Conservation (phyloP, 352 stramenopile species). For the Blastocystis hominis region DNA sequence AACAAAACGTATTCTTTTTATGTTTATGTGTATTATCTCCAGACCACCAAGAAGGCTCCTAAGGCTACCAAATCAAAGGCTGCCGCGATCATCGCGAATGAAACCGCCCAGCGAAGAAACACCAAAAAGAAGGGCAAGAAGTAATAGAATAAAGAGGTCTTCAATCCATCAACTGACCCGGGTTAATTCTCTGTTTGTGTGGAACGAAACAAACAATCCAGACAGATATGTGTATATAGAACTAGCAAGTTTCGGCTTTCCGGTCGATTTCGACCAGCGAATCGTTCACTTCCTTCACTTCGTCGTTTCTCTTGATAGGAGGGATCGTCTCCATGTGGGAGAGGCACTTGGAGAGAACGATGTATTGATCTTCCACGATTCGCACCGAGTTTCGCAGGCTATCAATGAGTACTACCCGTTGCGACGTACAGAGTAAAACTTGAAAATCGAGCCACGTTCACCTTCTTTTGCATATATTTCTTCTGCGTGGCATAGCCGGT, state of each 20-base stretch:
- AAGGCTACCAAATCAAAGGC: constrained; percentile 28
- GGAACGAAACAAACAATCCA: background rate
- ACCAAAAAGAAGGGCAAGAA: constrained; percentile 53
- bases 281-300: constrained; percentile 43
- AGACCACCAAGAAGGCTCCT: background rate
- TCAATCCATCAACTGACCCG: background rate
- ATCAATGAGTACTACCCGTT: background rate
- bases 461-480: constrained; percentile 57
- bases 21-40: background rate
- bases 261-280: constrained; percentile 17
- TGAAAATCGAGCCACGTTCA: constrained; percentile 47
- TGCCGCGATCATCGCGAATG: constrained; percentile 22
- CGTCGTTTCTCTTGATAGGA: background rate
- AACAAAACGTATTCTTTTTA: background rate
- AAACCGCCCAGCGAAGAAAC: constrained; percentile 29
- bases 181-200: background rate
- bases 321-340: constrained; percentile 40
- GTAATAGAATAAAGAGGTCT: background rate
- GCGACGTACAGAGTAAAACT: constrained; percentile 21
- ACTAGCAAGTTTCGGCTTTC: background rate
- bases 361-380: constrained; percentile 49
- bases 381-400: constrained; percentile 43
- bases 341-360: constrained; percentile 37
- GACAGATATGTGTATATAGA: no score
- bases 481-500: constrained; percentile 53